These are phyloP conservation scores for Trametes elegans DNA, from an alignment of 768 basidiomycete genomes.

Conservation along the genomic window DNA sequence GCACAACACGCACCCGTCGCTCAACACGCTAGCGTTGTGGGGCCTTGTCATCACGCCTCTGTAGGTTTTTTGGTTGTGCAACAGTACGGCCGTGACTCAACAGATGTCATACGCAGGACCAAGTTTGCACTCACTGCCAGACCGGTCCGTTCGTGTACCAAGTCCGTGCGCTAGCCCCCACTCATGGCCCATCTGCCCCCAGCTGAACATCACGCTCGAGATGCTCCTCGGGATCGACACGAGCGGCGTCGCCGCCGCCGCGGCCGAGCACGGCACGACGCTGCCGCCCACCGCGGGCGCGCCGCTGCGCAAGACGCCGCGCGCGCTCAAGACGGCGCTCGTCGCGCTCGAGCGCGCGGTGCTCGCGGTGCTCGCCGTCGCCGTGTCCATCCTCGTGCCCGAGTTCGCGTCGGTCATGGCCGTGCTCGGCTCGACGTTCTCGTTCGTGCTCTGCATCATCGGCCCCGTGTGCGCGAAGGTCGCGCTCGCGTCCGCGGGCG, in stretches of 20 bases:
- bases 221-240: conserved; percentile 67
- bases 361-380: conserved; percentile 59
- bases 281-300: conserved; percentile 11
- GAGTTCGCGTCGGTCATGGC: conserved; percentile 85
- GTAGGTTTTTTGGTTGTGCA: conserved; percentile 39
- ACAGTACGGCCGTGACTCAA: not conserved
- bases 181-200: not conserved
- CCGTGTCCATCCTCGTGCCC: conserved; percentile 72
- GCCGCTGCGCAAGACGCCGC: conserved; percentile 28
- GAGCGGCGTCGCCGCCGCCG: conserved; percentile 5
- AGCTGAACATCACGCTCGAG: conserved; percentile 85
- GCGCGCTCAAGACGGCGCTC: conserved; percentile 38
- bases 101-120: conserved; percentile 44
- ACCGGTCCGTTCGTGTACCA: conserved; percentile 55
- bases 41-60: conserved; percentile 79
- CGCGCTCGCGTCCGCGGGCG: conserved; percentile 47
- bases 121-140: conserved; percentile 86
- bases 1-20: conserved; percentile 61
- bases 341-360: conserved; percentile 54
- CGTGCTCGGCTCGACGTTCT: conserved; percentile 87
- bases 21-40: conserved; percentile 81
- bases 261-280: conserved; percentile 10
- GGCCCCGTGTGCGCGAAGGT: conserved; percentile 72
- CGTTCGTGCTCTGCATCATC: conserved; percentile 56
- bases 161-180: not conserved